phyloP scores from a whole-genome alignment of 108 stramenopile species.

The Parietichytrium sp. region DNA sequence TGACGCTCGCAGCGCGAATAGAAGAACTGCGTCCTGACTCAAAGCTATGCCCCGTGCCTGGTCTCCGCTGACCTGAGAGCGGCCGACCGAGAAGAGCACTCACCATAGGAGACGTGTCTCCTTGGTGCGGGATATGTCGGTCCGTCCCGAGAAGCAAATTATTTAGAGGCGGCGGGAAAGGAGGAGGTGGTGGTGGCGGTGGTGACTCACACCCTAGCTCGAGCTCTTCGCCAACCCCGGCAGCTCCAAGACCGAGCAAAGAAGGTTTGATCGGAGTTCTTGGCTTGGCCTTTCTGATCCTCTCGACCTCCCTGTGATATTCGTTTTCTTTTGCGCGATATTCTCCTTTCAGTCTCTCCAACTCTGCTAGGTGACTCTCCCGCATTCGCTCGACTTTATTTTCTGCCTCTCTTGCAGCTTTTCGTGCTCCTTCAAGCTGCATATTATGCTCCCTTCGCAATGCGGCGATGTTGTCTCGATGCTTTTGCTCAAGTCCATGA shows the following conservation, averaged over 20 bases:
- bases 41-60: too few species aligned
- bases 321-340: neutral
- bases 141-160: too few species aligned
- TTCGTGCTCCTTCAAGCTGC: constrained; percentile 13
- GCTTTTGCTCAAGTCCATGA: neutral
- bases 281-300: neutral
- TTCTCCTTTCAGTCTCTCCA: neutral
- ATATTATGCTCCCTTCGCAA: constrained; percentile 35
- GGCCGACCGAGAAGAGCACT: too few species aligned
- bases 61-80: too few species aligned
- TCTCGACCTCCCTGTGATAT: neutral
- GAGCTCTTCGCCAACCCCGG: neutral
- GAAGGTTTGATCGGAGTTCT: neutral
- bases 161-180: neutral
- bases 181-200: neutral
- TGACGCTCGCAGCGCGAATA: too few species aligned
- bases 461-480: neutral
- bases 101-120: too few species aligned
- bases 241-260: too few species aligned
- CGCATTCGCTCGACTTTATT: neutral
- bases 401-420: neutral
- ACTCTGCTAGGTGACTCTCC: neutral
- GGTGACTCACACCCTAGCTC: too few species aligned
- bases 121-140: too few species aligned
- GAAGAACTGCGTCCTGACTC: too few species aligned